phyloP scores from a whole-genome alignment of 352 stramenopile genomes.

The Pythium graminicola region DNA sequence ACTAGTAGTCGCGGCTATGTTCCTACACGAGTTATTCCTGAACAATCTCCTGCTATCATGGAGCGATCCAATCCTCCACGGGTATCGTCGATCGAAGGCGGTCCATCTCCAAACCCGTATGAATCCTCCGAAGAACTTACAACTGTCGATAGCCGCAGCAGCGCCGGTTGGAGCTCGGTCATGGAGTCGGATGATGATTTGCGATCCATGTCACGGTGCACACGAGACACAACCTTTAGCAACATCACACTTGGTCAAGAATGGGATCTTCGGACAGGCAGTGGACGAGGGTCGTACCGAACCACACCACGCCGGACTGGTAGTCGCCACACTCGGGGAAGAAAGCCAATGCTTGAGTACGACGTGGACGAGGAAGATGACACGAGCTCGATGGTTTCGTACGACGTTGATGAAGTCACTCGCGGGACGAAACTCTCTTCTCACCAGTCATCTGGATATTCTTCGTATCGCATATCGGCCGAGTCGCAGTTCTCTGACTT shows the following conservation, averaged over 20 bases:
- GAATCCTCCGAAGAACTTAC: constrained; percentile 32
- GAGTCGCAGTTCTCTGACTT: constrained; percentile 18
- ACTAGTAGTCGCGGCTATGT: not conserved
- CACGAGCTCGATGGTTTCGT: constrained; percentile 16
- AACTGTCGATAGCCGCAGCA: constrained; percentile 44
- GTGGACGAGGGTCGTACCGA: constrained; percentile 2
- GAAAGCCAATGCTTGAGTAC: constrained; percentile 3
- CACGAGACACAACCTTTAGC: constrained; percentile 65
- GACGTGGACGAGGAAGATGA: constrained; percentile 16
- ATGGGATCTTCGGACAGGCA: constrained; percentile 3
- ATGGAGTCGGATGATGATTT: constrained; percentile 54
- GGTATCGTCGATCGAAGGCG: constrained; percentile 3
- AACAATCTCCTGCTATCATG: constrained; percentile 16
- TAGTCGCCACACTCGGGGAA: not conserved
- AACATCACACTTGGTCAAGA: constrained; percentile 35
- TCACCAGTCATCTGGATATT: not conserved
- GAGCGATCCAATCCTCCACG: constrained; percentile 8
- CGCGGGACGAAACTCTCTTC: not conserved
- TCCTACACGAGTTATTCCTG: constrained; percentile 5
- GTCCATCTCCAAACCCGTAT: constrained; percentile 26
- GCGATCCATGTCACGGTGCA: constrained; percentile 41
- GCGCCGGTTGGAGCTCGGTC: constrained; percentile 70
- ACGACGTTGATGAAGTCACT: constrained; percentile 7
- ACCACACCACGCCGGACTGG: constrained; percentile 3
- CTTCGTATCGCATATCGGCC: constrained; percentile 5